phyloP scores from a whole-genome alignment of 352 stramenopile genomes.

The Pythium coloratum region DNA sequence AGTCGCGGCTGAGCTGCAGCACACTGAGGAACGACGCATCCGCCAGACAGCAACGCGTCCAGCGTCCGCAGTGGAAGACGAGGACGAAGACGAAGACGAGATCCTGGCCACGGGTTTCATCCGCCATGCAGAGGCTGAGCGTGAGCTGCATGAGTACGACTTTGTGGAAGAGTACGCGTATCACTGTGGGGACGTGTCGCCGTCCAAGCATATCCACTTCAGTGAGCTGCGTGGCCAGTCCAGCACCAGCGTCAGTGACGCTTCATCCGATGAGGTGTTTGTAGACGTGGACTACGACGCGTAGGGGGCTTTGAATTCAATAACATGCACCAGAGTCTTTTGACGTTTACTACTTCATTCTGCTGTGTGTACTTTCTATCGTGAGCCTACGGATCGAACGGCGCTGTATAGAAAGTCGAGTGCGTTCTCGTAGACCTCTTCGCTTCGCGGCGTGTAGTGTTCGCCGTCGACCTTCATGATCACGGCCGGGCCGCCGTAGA shows the following conservation, averaged over 20 bases:
- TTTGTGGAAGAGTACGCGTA: conserved; percentile 74
- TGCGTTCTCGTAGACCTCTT: conserved; percentile 47
- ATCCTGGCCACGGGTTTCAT: conserved; percentile 24
- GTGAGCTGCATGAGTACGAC: conserved; percentile 68
- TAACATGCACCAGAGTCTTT: no score
- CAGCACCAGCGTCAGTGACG: conserved; percentile 38
- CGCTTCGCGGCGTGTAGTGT: conserved; percentile 57
- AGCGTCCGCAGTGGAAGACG: conserved; percentile 18
- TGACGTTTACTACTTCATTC: no score
- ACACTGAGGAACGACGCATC: conserved; percentile 36
- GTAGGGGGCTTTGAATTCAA: background rate
- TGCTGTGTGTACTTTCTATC: conserved; percentile 9
- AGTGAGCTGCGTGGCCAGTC: conserved; percentile 11
- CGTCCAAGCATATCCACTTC: conserved; percentile 60
- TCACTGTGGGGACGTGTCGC: conserved; percentile 47
- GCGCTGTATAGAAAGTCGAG: conserved; percentile 65
- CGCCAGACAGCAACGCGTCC: conserved; percentile 6
- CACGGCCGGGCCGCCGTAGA: conserved; percentile 61
- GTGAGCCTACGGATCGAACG: conserved; percentile 36
- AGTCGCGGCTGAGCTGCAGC: conserved; percentile 55
- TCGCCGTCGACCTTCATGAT: conserved; percentile 58
- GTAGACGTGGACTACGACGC: conserved; percentile 72
- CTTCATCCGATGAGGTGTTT: conserved; percentile 54
- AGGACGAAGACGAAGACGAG: conserved; percentile 27
- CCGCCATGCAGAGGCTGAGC: conserved; percentile 33